Conservation (phyloP, 768 basidiomycete genomes). For the Ephemerocybe angulata region DNA sequence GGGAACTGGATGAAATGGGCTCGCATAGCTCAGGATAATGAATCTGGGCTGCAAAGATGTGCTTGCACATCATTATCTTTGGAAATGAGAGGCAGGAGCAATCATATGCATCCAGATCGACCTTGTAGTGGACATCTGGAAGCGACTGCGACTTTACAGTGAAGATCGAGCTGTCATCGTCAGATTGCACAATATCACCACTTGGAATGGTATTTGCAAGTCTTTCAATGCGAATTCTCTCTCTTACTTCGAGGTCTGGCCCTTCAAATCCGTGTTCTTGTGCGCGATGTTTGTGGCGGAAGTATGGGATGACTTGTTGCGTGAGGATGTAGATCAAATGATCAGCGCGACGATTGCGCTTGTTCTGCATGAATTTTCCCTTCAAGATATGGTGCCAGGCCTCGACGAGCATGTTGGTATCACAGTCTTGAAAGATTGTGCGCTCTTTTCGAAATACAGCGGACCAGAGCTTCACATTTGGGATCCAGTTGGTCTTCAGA, state of each 20-base stretch:
- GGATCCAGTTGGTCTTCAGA: constrained; percentile 17
- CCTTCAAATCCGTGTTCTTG: constrained; percentile 20
- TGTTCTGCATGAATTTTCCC: constrained; percentile 18
- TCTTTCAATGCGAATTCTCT: neutral
- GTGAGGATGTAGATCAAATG: constrained; percentile 15
- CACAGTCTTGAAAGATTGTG: constrained; percentile 11
- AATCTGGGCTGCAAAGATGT: constrained; percentile 14
- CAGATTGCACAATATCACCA: neutral
- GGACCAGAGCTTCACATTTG: constrained; percentile 18
- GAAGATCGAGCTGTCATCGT: neutral
- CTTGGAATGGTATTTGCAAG: neutral
- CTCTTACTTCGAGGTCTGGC: neutral
- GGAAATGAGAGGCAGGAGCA: constrained; percentile 5
- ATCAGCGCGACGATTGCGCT: constrained; percentile 17
- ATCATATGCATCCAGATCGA: constrained; percentile 11
- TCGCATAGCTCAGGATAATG: constrained; percentile 8
- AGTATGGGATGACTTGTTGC: constrained; percentile 10
- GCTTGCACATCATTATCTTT: constrained; percentile 14
- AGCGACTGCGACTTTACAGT: neutral
- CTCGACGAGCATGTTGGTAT: constrained; percentile 29
- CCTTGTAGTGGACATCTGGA: constrained; percentile 3
- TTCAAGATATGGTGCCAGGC: constrained; percentile 25
- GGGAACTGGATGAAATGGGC: neutral
- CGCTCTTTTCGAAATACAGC: constrained; percentile 15
- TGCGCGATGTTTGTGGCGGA: constrained; percentile 7